Evolutionary conservation across 441 rosid genomes (phyloP), one percentile per base, ranked within the genome.

Genomic region (Isatis lusitanica): DNA sequence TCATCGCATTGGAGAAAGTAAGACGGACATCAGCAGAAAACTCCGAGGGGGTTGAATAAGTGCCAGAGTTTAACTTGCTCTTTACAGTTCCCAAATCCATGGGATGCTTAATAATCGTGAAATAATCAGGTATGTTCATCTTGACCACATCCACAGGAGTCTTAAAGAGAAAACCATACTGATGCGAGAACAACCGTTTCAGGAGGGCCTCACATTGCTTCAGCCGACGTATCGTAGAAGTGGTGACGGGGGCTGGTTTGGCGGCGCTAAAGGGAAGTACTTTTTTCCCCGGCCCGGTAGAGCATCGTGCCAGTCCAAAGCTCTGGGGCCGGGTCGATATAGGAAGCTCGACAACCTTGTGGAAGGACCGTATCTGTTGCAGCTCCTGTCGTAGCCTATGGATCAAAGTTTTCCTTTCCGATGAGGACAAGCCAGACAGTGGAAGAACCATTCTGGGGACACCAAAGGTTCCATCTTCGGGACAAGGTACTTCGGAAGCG

Each of bases 41-140:
- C 13, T 28, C 85, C n/a, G 78, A 63, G 5, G 91, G 97, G 75
- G 71, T 77, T 31, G 84, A 79, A 74, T 91, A 91, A 42, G 67
- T 68, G 68, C 92, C 90, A 3, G 93, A 82, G 78, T 71, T 55
- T 21, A 92, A 40, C 74, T 84, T 94, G 56, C 50, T 79, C 78
- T 90, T 92, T 40, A 94, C 89, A 11, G 97, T 90, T 10, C 94
- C 92, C 50, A 94, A 85, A 80, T 94, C 97, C 98, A 94, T 91
- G 5, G 98, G 98, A 43, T 87, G 86, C 73, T 87, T 88, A 47
- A 94, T 90, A 72, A 94, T 84, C 18, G 78, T 74, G 46, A 84
- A 87, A 75, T 94, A 94, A 75, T 94, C 97, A 1, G 95, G 98
- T 67, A 94, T 87, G 46, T 94, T 90, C 73, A 86, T 78, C 83